Evolutionary conservation across 257 asterid genomes (phyloP).

Genomic region (Solanum microdontum): DNA sequence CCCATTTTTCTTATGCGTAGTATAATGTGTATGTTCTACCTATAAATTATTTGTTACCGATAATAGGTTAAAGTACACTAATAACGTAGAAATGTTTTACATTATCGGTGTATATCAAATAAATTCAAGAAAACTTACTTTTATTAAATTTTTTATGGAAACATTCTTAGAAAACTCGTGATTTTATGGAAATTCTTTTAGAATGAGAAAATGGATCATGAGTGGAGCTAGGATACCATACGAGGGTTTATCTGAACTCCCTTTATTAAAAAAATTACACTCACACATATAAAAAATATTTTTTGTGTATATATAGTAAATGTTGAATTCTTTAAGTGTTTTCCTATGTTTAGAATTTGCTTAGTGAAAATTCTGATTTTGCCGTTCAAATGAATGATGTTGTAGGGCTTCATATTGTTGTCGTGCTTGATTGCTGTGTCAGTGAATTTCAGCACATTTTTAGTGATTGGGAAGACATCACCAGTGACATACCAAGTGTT

Average conservation of each 20-base stretch:
- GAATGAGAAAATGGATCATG: not conserved
- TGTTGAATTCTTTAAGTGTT: not conserved
- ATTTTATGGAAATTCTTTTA: not conserved
- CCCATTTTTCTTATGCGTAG: not conserved
- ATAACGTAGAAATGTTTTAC: not conserved
- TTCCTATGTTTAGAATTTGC: not conserved
- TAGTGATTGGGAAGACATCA: conserved; percentile 87
- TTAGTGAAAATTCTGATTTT: not conserved
- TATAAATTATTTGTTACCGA: not conserved
- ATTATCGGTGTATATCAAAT: not conserved
- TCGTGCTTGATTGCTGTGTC: conserved; percentile 85
- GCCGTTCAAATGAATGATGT: not conserved
- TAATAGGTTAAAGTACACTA: not conserved
- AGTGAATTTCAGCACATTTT: conserved; percentile 85
- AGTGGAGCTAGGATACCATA: not conserved
- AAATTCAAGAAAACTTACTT: not conserved
- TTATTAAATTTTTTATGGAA: too few species aligned
- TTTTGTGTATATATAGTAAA: not conserved
- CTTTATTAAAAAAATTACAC: not conserved
- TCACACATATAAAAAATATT: not conserved
- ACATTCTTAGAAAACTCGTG: too few species aligned
- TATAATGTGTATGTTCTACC: not conserved
- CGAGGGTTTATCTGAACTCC: not conserved
- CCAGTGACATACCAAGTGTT: conserved; percentile 86
- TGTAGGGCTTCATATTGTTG: conserved; percentile 64